Conservation (phyloP, 192 early-diverging fungal genomes). For the Cetraspora pellucida region DNA sequence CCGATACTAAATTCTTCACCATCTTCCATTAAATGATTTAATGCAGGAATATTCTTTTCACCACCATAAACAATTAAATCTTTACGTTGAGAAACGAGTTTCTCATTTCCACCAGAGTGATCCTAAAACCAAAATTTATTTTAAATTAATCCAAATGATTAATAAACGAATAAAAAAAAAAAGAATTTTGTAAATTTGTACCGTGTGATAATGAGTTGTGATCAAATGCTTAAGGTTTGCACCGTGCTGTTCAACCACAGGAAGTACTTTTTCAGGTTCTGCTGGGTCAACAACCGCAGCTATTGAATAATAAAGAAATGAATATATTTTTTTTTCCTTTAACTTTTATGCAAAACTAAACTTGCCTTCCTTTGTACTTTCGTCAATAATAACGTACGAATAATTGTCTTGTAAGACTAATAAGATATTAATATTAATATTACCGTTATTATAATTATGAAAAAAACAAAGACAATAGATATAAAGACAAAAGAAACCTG, state of each 20-base stretch:
- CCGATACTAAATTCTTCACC: conserved; percentile 77
- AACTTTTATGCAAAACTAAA: not conserved
- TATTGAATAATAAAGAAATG: not conserved
- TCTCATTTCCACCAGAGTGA: conserved; percentile 80
- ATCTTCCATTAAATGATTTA: conserved; percentile 74
- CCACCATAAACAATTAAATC: conserved; percentile 79
- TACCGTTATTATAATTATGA: too few relatives aligned
- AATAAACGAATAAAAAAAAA: not conserved
- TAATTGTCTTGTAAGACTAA: conserved; percentile 82
- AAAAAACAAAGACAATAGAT: not conserved
- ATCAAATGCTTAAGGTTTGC: conserved; percentile 63
- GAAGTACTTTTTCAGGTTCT: conserved; percentile 70
- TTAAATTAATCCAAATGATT: not conserved
- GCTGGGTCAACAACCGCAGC: conserved; percentile 88
- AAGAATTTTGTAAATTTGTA: not conserved
- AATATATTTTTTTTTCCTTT: not conserved
- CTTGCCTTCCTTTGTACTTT: conserved; percentile 54
- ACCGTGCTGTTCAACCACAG: conserved; percentile 53
- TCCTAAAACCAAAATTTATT: conserved; percentile 57
- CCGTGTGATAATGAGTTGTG: conserved; percentile 83
- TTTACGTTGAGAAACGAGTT: conserved; percentile 56
- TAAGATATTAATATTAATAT: not conserved
- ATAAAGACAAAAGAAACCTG: conserved; percentile 12
- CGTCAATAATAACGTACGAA: conserved; percentile 79
- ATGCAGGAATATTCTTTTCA: conserved; percentile 81